These are phyloP conservation scores for Fusarium penzigii DNA, from an alignment of 2,329 filamentous ascomycete genomes.

Conservation along the genomic window DNA sequence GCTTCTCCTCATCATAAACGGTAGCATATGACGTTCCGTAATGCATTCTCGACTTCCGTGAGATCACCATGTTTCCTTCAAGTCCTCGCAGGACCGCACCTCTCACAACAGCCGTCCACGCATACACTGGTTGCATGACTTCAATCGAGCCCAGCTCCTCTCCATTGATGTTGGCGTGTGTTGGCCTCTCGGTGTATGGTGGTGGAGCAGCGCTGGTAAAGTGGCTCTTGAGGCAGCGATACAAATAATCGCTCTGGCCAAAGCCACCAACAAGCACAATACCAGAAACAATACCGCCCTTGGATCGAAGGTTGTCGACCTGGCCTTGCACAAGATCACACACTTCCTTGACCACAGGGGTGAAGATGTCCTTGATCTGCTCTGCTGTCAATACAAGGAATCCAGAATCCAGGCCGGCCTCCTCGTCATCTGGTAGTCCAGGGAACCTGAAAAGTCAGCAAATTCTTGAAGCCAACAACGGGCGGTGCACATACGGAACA, in stretches of 20 bases:
- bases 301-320: constrained; percentile 61
- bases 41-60: constrained; percentile 71
- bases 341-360: constrained; percentile 72
- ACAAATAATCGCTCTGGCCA: constrained; percentile 76
- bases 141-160: constrained; percentile 63
- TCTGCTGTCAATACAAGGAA: constrained; percentile 72
- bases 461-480: not conserved
- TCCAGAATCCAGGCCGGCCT: constrained; percentile 71
- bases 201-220: constrained; percentile 62
- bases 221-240: constrained; percentile 68
- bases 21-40: constrained; percentile 83
- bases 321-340: constrained; percentile 69
- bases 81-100: constrained; percentile 74
- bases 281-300: constrained; percentile 66
- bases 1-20: constrained; percentile 74
- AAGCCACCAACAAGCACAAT: constrained; percentile 83
- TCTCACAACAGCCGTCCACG: constrained; percentile 78
- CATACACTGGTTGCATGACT: constrained; percentile 80
- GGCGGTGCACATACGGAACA: constrained; percentile 57
- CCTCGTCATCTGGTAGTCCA: constrained; percentile 74
- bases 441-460: constrained; percentile 56
- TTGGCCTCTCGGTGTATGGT: constrained; percentile 69
- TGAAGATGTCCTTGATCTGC: constrained; percentile 72
- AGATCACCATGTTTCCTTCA: constrained; percentile 79
- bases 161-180: constrained; percentile 56